Evolutionary conservation across 2,329 filamentous ascomycete genomes (phyloP), one percentile per base, ranked within the genome.

Genomic region (Thermothelomyces thermophilus): DNA sequence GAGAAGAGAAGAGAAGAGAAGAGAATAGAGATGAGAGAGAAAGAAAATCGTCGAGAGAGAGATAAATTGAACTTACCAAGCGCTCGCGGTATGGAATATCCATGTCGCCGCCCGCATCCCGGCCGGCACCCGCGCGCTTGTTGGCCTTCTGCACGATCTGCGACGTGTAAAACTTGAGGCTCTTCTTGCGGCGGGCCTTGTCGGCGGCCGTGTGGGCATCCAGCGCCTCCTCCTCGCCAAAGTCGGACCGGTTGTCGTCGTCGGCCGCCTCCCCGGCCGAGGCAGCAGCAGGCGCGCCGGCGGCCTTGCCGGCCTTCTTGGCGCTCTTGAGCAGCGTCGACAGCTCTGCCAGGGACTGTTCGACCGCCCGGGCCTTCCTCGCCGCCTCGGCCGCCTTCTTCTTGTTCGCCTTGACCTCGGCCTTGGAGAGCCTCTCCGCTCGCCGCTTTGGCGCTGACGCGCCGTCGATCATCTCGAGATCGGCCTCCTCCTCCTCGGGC

Each of bases 91-190:
- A 84, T 2, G 93, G 93, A 46, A 94, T 78, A 67, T 94, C 88
- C 58, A 79, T 76, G 64, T 94, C 88, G 59, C 88, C 88, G 58
- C 87, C 87, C 1, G 83, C 80, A 51, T 87, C 83, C 54, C 83
- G 80, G 36, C 86, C 84, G 34, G 84, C 85, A 28, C 76, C 81
- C 5, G 83, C 81, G 48, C 87, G 87, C 66, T 88, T 90, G 71
- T 89, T 95, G 50, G 88, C 83, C 70, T 96, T 97, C 66, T 97
- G 91, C 24, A 87, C 86, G 58, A 98, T 93, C 66, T 98, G 93
- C 3, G 90, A 95, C 2, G 94, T 97, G 77, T 98, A 98, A 75
- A 98, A 98, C 55, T 90, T 86, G 51, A 98, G 79, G 56, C 82
- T 89, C 75, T 94, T 95, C 76, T 93, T 95, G 68, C 87, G 87